phyloP scores from a whole-genome alignment of 2,329 filamentous ascomycete species.

The Ophiocordyceps unilateralis region DNA sequence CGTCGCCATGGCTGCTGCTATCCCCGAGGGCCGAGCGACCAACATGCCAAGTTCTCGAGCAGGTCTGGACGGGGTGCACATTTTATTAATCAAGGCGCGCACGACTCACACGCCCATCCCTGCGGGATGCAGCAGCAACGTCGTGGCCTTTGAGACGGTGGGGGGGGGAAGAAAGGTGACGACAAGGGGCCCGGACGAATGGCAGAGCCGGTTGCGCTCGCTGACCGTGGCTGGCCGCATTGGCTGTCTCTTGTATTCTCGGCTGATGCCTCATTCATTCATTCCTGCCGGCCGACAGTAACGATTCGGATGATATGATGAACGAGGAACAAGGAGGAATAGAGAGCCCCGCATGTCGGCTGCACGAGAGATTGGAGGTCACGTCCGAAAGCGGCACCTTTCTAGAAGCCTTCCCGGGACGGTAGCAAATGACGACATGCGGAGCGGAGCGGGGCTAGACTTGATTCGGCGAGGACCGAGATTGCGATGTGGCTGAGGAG shows the following conservation, averaged over 20 bases:
- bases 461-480: not conserved
- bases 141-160: too few relatives aligned
- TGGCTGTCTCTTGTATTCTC: too few relatives aligned
- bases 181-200: not conserved
- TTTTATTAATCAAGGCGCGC: not conserved
- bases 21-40: too few relatives aligned
- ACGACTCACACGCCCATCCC: not conserved
- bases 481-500: slow-evolving; percentile 2
- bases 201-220: too few relatives aligned
- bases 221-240: too few relatives aligned
- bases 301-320: not conserved
- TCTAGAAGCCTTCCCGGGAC: slow-evolving; percentile 2
- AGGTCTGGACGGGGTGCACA: not conserved
- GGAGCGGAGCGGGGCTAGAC: not conserved
- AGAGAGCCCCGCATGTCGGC: too few relatives aligned
- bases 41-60: not conserved
- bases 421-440: not conserved
- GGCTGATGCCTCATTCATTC: not conserved
- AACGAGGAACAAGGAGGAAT: not conserved
- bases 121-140: not conserved
- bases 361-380: not conserved
- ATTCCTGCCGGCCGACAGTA: too few relatives aligned
- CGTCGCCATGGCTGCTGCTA: not conserved
- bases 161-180: not conserved
- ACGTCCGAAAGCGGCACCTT: not conserved